Evolutionary conservation across 768 basidiomycete genomes (phyloP).

Genomic region (Trametes cubensis): DNA sequence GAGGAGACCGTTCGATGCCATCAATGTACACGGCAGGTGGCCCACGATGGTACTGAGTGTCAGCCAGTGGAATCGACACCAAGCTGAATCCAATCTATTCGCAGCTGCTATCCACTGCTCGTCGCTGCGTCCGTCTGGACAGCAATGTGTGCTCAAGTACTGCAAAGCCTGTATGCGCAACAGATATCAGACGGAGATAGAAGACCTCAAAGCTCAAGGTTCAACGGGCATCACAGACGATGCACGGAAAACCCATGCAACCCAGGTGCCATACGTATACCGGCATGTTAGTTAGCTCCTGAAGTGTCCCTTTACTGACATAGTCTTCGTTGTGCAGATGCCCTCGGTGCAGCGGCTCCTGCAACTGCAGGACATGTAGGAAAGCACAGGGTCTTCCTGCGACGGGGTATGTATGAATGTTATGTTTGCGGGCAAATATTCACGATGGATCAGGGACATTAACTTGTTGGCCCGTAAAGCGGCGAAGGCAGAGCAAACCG

Average conservation of each 20-base stretch:
- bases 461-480: constrained; percentile 40
- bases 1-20: constrained; percentile 61
- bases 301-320: background rate
- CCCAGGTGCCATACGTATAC: constrained; percentile 48
- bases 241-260: constrained; percentile 35
- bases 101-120: constrained; percentile 46
- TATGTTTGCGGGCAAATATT: background rate
- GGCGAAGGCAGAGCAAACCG: constrained; percentile 29
- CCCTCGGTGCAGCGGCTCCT: constrained; percentile 64
- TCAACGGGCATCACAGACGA: constrained; percentile 6
- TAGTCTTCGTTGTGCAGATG: constrained; percentile 48
- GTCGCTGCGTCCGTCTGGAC: constrained; percentile 33
- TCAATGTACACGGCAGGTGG: constrained; percentile 69
- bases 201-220: constrained; percentile 39
- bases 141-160: constrained; percentile 59
- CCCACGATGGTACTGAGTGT: constrained; percentile 45
- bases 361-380: constrained; percentile 69
- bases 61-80: background rate
- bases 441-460: constrained; percentile 39
- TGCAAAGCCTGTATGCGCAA: constrained; percentile 71
- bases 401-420: constrained; percentile 49
- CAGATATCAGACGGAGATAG: constrained; percentile 59
- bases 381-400: constrained; percentile 63
- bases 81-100: constrained; percentile 2
- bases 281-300: constrained; percentile 41